Evolutionary conservation across 257 asterid species (phyloP).

Genomic region (Lantana camara): DNA sequence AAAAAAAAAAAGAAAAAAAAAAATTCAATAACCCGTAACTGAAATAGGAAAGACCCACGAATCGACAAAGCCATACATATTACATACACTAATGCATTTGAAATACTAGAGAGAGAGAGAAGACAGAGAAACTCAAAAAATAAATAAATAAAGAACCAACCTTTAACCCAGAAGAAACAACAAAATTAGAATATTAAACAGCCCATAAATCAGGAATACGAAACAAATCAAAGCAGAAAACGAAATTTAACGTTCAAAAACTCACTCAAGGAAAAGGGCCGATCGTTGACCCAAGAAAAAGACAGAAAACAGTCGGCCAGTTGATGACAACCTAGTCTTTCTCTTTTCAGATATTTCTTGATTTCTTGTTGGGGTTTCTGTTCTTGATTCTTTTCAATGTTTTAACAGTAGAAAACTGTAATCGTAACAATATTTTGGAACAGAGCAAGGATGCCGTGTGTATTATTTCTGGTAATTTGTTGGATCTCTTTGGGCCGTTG

Average conservation of each 20-base stretch:
- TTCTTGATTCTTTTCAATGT: neutral
- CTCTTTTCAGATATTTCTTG: neutral
- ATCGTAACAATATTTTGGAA: neutral
- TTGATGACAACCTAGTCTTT: conserved; percentile 11
- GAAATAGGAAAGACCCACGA: neutral
- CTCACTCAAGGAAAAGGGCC: neutral
- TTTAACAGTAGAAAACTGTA: neutral
- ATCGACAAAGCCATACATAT: neutral
- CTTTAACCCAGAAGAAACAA: neutral
- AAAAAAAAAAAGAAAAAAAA: neutral
- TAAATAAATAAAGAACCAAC: neutral
- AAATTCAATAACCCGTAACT: neutral
- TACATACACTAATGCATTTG: neutral
- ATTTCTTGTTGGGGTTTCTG: neutral
- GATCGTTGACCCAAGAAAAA: too few species aligned
- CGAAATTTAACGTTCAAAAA: neutral
- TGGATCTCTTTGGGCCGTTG: too few species aligned
- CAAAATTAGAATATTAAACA: neutral
- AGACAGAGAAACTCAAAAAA: too few species aligned
- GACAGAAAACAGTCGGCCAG: neutral
- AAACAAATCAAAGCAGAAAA: neutral
- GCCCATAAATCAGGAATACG: neutral
- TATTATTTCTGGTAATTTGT: too few species aligned
- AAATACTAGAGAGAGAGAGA: neutral
- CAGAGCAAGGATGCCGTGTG: too few species aligned